Conservation (phyloP, 2,329 filamentous ascomycete species). For the Chaetomium sp. region DNA sequence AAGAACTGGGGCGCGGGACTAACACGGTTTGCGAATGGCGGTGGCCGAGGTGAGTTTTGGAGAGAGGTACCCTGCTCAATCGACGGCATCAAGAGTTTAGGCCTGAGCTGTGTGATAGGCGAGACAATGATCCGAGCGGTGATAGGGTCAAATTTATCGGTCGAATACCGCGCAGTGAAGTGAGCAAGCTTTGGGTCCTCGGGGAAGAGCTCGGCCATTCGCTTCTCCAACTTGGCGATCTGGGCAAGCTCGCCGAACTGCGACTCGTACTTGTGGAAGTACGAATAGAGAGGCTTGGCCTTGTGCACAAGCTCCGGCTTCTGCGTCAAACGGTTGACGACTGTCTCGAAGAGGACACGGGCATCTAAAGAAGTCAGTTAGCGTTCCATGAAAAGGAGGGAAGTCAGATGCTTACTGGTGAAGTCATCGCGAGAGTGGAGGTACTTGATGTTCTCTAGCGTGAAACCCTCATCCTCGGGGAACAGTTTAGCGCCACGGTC, state of each 20-base stretch:
- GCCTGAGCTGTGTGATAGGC: conserved; percentile 73
- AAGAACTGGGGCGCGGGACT: conserved; percentile 54
- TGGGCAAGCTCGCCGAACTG: conserved; percentile 91
- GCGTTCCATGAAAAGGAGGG: conserved; percentile 7
- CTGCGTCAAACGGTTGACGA: conserved; percentile 76
- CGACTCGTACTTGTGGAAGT: conserved; percentile 94
- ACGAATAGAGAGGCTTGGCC: conserved; percentile 82
- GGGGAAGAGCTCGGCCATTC: conserved; percentile 93
- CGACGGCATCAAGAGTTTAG: conserved; percentile 56
- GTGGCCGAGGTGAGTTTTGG: conserved; percentile 49
- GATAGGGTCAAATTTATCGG: conserved; percentile 77
- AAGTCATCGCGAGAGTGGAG: conserved; percentile 89
- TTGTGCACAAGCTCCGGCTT: conserved; percentile 75
- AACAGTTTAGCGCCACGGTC: conserved; percentile 92
- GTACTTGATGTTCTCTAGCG: conserved; percentile 94
- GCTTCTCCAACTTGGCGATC: conserved; percentile 84
- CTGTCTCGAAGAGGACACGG: conserved; percentile 92
- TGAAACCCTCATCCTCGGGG: conserved; percentile 89
- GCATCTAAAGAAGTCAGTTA: conserved; percentile 64
- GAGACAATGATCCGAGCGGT: conserved; percentile 82
- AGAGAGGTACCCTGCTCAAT: conserved; percentile 55
- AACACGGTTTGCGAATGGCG: conserved; percentile 37
- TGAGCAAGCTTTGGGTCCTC: conserved; percentile 75
- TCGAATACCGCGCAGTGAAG: conserved; percentile 76
- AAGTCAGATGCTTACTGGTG: conserved; percentile 69